Conservation (phyloP, 163 green algal genomes). For the Scenedesmus sp. region DNA sequence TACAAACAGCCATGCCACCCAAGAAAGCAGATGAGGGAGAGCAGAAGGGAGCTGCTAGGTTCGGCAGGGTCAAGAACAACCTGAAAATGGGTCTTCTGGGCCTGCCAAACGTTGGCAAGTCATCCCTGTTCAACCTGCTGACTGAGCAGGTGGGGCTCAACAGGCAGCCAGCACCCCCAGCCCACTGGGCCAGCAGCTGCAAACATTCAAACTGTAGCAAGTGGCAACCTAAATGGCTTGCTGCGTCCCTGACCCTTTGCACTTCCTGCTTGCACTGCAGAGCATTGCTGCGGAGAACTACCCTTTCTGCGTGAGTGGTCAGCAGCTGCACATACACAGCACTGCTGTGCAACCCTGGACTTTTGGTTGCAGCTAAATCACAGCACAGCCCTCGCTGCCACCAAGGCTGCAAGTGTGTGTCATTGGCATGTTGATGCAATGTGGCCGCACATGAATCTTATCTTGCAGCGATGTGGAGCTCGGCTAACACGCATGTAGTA, state of each 20-base stretch:
- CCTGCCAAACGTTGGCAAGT: conserved; percentile 55
- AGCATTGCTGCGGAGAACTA: conserved; percentile 58
- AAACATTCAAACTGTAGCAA: background rate
- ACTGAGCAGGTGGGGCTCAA: conserved; percentile 40
- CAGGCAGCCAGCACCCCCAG: background rate
- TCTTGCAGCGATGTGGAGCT: too few relatives aligned
- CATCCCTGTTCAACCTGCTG: conserved; percentile 50
- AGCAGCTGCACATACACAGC: background rate
- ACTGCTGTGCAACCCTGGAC: background rate
- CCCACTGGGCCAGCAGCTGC: background rate
- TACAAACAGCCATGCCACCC: background rate
- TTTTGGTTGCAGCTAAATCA: background rate
- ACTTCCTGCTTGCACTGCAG: background rate
- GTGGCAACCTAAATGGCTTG: background rate
- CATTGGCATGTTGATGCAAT: background rate
- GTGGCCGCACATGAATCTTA: too few relatives aligned
- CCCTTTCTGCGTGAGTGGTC: conserved; percentile 41
- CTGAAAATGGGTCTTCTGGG: conserved; percentile 54
- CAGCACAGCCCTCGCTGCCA: background rate
- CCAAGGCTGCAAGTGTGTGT: background rate
- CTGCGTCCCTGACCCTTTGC: background rate
- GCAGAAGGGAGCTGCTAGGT: conserved; percentile 41
- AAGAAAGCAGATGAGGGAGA: conserved; percentile 35
- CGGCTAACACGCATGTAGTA: background rate
- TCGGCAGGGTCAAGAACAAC: conserved; percentile 53